Base-by-base conservation (phyloP, 129 eudicot genomes). In the Smallanthus sonchifolius region DNA sequence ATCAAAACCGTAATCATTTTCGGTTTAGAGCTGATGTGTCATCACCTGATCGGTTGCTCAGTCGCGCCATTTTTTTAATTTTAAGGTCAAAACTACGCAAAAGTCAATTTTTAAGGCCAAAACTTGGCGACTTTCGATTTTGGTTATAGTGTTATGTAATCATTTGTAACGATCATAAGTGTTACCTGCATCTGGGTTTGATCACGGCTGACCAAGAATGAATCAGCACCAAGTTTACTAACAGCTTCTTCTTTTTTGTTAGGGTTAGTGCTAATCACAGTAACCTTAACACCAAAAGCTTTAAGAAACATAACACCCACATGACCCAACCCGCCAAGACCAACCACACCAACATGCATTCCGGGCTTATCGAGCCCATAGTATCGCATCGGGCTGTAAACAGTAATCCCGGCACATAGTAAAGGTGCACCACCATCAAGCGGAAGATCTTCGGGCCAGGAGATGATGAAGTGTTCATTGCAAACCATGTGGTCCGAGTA, bases 301-400 rank as follows among this genome's bases (percentile, higher is more conserved):
- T 83, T 86, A 13, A 85, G 87, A 73, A 86, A 83, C 87, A 77
- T 80, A 49, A 86, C 87, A 10, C 81, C 90, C 0, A 83, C 86
- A 78, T 86, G 91, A 39, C 91, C 91, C 47, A 86, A 76, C 49
- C 91, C 91, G 37, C 91, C 91, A 30, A 86, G 90, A 35, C 91
- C 91, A 39, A 83, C 86, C 65, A 87, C 83, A 54, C 88, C 88
- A 34, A 86, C 59, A 69, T 72, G 86, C 71, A 73, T 36, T 17
- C 88, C 88, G 9, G 88, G 86, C 72, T 83, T 83, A 79, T 86
- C 91, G 6, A 86, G 86, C 70, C 91, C 91, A 40, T 74, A 86
- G 40, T 70, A 75, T 65, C 81, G 79, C 30, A 83, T 65, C 3
- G 86, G 91, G 68, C 86, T 83, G 76, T 86, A 86, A 39, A 78